These are phyloP conservation scores for Stellera chamaejasme DNA, from an alignment of 345 rosid genomes.

Conservation along the genomic window DNA sequence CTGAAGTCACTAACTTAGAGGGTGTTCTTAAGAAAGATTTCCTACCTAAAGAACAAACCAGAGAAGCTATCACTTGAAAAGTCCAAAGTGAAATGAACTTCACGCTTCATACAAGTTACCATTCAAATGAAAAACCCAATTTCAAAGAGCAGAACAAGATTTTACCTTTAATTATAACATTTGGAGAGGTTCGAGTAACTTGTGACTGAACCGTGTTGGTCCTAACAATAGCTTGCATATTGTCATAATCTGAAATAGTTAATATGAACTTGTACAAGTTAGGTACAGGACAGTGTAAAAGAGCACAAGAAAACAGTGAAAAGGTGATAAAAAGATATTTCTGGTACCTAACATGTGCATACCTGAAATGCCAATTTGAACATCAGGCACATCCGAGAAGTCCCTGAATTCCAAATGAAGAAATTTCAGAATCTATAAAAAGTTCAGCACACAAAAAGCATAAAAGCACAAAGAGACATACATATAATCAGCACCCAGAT, in stretches of 20 bases:
- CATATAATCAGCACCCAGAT: constrained; percentile 47
- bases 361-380: constrained; percentile 63
- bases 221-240: constrained; percentile 30
- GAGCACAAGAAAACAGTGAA: constrained; percentile 3
- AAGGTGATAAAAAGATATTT: not conserved
- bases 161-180: constrained; percentile 70
- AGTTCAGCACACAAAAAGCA: constrained; percentile 9
- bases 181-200: constrained; percentile 45
- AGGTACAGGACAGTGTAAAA: not conserved
- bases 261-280: constrained; percentile 7
- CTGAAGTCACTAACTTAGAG: constrained; percentile 64
- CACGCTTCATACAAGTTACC: no score
- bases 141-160: not conserved
- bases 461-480: constrained; percentile 28
- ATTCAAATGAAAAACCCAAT: no score
- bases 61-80: no score
- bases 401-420: constrained; percentile 34
- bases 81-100: no score
- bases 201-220: constrained; percentile 11
- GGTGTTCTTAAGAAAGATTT: constrained; percentile 59
- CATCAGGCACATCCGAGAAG: constrained; percentile 36
- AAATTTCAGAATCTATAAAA: constrained; percentile 15
- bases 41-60: constrained; percentile 35
- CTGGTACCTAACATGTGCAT: not conserved
- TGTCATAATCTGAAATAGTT: constrained; percentile 43